Base-by-base conservation (phyloP, 208 protist genomes). In the Angomonas ambiguus region DNA sequence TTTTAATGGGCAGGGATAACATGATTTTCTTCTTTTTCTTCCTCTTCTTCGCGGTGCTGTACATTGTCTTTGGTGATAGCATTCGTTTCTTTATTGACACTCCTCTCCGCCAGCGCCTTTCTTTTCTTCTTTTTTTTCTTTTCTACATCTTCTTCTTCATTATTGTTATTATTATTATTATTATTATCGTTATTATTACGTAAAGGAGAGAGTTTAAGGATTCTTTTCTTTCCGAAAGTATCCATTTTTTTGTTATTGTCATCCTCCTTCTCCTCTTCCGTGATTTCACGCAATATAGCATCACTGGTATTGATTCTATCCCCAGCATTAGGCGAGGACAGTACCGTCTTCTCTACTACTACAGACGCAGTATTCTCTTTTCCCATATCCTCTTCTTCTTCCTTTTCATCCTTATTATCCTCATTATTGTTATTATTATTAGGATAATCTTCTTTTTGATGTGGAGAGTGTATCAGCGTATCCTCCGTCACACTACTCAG, bases 401-500 rank as follows among this genome's bases (percentile, higher is more conserved):
- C n/a, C 8, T 45, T 45, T 45, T 45, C 38, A 45, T 45, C 16
- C 16, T 45, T 45, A 45, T 8, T 45, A n/a, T 45, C 38, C 8
- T 45, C 16, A 45, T 45, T 45, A 45, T 45, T 8, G 16, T 45
- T 45, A 45, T 45, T 45, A 45, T 45, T 45, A 45, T 45, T 8
- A 45, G 8, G 8, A 45, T 45, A n/a, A n/a, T 45, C 38, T 45
- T 45, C 16, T 45, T 45, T 16, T 16, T 45, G 11, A 8, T 16
- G 38, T 16, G 38, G 38, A 8, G 38, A 16, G 8, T 8, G 38
- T 8, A 16, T 45, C 11, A n/a, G 38, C 38, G 38, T 8, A 45
- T 16, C 38, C 38, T 45, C 38, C 8, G 11, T 45, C 30, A 58
- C 72, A 8, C 53, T 58, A 27, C 65, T 81, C 30, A 71, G 76